Evolutionary conservation across 2,329 filamentous ascomycete genomes (phyloP), one percentile per base, ranked within the genome.

Genomic region (Pyrenochaeta sp.): DNA sequence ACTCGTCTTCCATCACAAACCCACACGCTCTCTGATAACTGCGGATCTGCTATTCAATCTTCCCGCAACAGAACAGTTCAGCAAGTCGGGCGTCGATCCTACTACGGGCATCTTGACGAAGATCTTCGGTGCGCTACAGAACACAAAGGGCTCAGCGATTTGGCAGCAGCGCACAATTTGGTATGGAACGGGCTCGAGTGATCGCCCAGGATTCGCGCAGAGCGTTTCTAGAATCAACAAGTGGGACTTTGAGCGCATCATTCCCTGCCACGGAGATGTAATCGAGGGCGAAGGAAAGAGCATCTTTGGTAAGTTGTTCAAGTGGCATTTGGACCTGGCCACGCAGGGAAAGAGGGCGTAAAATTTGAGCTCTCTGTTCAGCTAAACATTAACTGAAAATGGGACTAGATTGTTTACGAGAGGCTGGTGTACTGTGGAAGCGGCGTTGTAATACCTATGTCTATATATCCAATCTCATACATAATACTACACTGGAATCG

Each of bases 21-120:
- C 91, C 0, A 88, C 90, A 11, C 80, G 82, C 51, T 90, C 92
- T 0, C 78, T 99, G 39, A 93, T 99, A 70, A 81, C 97, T 78
- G 95, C 92, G 5, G 95, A 99, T 75, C 77, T 98, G 36, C 73
- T 98, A 61, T 98, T 98, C 83, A 98, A 97, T 75, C 78, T 97
- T 30, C 95, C 95, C 0, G 86, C 92, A 0, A 86, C 80, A 0
- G 95, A 99, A 79, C 95, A 98, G 78, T 97, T 78, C 64, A 77
- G 73, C 67, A 84, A 80, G 63, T 78, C 85, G 0, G 82, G 80
- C 7, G 81, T 85, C 2, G 78, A 80, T 29, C 79, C 85, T 3
- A 81, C 74, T 0, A 77, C 81, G n/a, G 87, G 87, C 0, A 68
- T 87, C n/a, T 63, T 85, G 23, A 88, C 85, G 0, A 86, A 81